phyloP scores from a whole-genome alignment of 371 early-diverging fungal genomes.

The Rhizopus sp. region DNA sequence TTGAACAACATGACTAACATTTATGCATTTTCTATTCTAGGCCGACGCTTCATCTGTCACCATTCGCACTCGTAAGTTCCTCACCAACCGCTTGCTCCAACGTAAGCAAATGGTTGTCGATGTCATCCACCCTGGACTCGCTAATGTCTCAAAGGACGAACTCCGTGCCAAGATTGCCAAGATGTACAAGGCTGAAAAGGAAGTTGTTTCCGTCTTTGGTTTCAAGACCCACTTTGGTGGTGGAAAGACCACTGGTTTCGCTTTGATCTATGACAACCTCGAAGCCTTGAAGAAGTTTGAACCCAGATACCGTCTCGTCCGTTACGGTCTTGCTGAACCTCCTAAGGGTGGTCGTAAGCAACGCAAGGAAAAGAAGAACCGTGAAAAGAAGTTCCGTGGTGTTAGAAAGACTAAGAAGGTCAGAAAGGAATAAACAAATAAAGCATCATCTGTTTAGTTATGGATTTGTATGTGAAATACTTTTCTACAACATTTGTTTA shows the following conservation, averaged over 20 bases:
- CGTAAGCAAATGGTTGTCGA: conserved; percentile 99
- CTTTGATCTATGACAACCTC: conserved; percentile 95
- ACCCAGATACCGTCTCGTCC: conserved; percentile 95
- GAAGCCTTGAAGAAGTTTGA: conserved; percentile 98
- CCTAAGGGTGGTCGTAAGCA: conserved; percentile 93
- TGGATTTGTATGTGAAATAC: too few species aligned
- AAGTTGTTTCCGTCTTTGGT: conserved; percentile 93
- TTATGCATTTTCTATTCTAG: conserved; percentile 12
- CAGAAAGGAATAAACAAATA: conserved; percentile 48
- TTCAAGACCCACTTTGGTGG: conserved; percentile 98
- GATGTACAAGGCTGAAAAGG: conserved; percentile 95
- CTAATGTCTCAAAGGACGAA: conserved; percentile 92
- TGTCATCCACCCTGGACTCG: conserved; percentile 92
- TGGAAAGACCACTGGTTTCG: conserved; percentile 97
- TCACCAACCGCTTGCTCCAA: conserved; percentile 97
- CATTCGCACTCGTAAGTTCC: conserved; percentile 96
- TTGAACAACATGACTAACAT: not conserved
- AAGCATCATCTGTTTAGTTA: too few species aligned
- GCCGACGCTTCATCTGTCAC: conserved; percentile 74
- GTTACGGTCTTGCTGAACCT: conserved; percentile 81
- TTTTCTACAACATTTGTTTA: too few species aligned
- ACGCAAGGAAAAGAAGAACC: conserved; percentile 99
- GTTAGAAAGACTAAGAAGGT: conserved; percentile 93
- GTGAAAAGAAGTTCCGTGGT: conserved; percentile 98
- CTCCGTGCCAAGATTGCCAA: conserved; percentile 94